A percentile compares a stretch with the other conserved stretches of the same genome.
phyloP scores from a whole-genome alignment of 179 eudicot species.

The Gypsophila paniculata region DNA sequence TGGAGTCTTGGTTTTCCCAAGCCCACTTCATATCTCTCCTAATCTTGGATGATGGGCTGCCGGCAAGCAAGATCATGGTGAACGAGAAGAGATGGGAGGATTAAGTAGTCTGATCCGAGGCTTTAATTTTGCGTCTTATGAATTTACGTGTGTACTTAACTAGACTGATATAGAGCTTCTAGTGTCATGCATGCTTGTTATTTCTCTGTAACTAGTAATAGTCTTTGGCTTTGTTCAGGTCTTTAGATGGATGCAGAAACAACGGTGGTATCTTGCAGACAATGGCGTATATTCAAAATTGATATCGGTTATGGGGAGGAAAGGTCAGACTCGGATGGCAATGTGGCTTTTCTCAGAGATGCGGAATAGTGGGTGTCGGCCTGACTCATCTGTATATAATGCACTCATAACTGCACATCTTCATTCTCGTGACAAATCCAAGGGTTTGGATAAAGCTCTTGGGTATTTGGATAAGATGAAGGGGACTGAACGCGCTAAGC shows the following conservation, averaged over 20 bases:
- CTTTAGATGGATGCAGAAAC: slow-evolving; percentile 99
- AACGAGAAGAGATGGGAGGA: background rate
- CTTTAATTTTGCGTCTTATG: background rate
- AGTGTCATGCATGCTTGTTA: too few relatives aligned
- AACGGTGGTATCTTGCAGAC: slow-evolving; percentile 92
- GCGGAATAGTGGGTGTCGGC: slow-evolving; percentile 92
- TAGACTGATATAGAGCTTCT: background rate
- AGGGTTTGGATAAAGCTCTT: slow-evolving; percentile 74
- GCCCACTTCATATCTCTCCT: background rate
- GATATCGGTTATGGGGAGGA: slow-evolving; percentile 93
- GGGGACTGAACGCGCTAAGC: slow-evolving; percentile 68
- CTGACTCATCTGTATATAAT: slow-evolving; percentile 89
- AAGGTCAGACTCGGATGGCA: slow-evolving; percentile 88
- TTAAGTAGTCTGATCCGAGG: slow-evolving; percentile 1
- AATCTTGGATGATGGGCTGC: too few relatives aligned
- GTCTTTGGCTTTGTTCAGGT: slow-evolving; percentile 43
- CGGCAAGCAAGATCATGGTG: background rate
- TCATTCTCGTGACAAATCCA: slow-evolving; percentile 79
- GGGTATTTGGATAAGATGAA: slow-evolving; percentile 90
- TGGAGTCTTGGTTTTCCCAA: background rate
- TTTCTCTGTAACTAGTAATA: too few relatives aligned
- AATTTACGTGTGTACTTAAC: background rate
- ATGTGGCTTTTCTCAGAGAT: slow-evolving; percentile 99
- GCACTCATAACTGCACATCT: slow-evolving; percentile 86
- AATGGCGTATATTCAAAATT: slow-evolving; percentile 86